Base-by-base conservation (phyloP, 2,329 filamentous ascomycete genomes). In the Cercospora sp. region DNA sequence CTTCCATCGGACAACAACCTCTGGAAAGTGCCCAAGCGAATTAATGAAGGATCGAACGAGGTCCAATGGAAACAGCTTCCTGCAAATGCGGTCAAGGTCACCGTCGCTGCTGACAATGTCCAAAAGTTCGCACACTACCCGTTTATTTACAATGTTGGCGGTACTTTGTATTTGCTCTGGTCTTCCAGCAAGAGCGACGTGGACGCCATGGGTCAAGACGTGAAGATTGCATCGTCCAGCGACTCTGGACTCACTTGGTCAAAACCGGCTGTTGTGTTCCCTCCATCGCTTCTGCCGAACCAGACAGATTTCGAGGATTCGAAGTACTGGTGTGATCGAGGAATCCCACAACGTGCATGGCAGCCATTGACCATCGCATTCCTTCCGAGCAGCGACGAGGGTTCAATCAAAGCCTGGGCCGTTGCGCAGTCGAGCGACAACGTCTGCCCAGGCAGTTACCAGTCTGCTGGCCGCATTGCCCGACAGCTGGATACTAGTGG, bases 381-480 rank as follows among this genome's bases (percentile, higher is more conserved):
- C n/a, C 61, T 68, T 21, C 66, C 66, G 24, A 21, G 62, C 34
- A 37, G 21, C 53, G 66, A 64, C 55, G 66, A 67, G 43, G 55
- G 61, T 10, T 68, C 66, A 10, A 18, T 24, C 32, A 49, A 63
- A 51, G 62, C 61, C 18, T 68, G 37, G 45, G 66, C 66, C 16
- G 66, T 68, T 26, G 66, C 66, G 43, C 66, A 68, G 28, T 68
- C 66, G n/a, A 68, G 66, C 61, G 66, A 68, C 57, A 68, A 68
- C 45, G 58, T 58, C 43, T 68, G 66, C 61, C 66, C 66, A 4
- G 66, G 66, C 18, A 21, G 21, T 28, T 68, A 26, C 13, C 55
- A 68, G 34, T 64, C 66, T 21, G 66, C 66, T 61, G 66, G 66
- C 18, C 61, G 66, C 10, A 61, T 68, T 34, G 66, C 66, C 28